Percentiles rank a stretch among this genome's conserved stretches.
These are phyloP conservation scores for Hypoxylon fuscum DNA, from an alignment of 495 filamentous ascomycete species.

Conservation along the genomic window DNA sequence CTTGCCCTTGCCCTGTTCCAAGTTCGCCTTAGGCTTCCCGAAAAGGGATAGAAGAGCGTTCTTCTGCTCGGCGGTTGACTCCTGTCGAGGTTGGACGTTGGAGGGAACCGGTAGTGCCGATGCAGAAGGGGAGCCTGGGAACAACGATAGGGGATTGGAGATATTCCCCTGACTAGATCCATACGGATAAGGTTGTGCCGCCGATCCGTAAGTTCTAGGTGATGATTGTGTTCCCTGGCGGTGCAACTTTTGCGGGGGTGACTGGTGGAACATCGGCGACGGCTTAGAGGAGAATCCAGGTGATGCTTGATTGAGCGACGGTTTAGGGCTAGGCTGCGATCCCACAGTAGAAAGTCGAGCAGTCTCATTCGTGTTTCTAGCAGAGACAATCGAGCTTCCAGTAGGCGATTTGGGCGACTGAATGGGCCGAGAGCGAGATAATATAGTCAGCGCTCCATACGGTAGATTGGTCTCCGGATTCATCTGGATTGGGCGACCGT, in stretches of 20 bases:
- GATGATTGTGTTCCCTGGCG: slow-evolving; percentile 30
- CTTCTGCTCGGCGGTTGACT: slow-evolving; percentile 66
- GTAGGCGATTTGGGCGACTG: slow-evolving; percentile 29
- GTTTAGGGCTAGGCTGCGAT: slow-evolving; percentile 35
- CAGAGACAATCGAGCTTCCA: slow-evolving; percentile 22
- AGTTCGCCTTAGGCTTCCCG: slow-evolving; percentile 62
- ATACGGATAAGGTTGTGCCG: slow-evolving; percentile 38
- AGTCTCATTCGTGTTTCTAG: slow-evolving; percentile 13
- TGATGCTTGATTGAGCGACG: slow-evolving; percentile 24
- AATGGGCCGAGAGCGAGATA: slow-evolving; percentile 44
- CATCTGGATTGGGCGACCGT: slow-evolving; percentile 44
- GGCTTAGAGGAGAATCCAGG: slow-evolving; percentile 26
- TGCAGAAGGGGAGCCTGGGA: slow-evolving; percentile 44
- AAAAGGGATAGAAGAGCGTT: slow-evolving; percentile 77
- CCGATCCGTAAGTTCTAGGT: slow-evolving; percentile 10
- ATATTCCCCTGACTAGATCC: slow-evolving; percentile 20
- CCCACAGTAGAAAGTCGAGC: slow-evolving; percentile 12
- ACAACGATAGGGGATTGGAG: slow-evolving; percentile 44
- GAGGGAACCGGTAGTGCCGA: slow-evolving; percentile 39
- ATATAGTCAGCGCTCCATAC: slow-evolving; percentile 52
- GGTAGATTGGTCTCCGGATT: slow-evolving; percentile 53
- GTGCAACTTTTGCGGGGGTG: slow-evolving; percentile 23
- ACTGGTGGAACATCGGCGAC: slow-evolving; percentile 31
- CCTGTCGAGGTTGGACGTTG: slow-evolving; percentile 31
- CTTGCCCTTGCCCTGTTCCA: slow-evolving; percentile 57